These are phyloP conservation scores for Kwoniella sp. DNA, from an alignment of 768 basidiomycete species.

Conservation along the genomic window DNA sequence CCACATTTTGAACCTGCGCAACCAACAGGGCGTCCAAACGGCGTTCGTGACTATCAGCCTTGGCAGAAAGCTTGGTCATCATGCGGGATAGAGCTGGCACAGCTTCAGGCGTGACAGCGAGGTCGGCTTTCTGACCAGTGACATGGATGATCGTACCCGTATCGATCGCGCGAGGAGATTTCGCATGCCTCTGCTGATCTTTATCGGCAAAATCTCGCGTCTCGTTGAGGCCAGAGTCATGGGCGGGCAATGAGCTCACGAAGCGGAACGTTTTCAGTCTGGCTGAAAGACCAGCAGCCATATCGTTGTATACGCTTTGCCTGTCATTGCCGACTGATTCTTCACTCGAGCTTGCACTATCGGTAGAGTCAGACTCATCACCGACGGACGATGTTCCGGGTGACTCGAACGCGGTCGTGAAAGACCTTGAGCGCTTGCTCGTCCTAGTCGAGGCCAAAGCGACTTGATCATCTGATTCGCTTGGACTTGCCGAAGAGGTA, in stretches of 20 bases:
- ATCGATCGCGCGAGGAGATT: background rate
- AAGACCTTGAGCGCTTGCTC: slow-evolving; percentile 5
- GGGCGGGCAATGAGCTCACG: too few species aligned
- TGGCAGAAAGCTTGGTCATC: background rate
- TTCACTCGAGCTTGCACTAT: background rate
- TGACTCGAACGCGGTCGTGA: background rate
- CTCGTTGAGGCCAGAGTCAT: too few species aligned
- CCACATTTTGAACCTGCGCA: slow-evolving; percentile 7
- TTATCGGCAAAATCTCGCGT: too few species aligned
- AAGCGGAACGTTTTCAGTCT: slow-evolving; percentile 1
- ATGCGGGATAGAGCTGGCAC: background rate
- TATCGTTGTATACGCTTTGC: background rate
- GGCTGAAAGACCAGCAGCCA: slow-evolving; percentile 1
- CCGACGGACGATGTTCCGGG: slow-evolving; percentile 9
- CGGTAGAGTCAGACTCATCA: slow-evolving; percentile 8
- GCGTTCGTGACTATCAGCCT: slow-evolving; percentile 5
- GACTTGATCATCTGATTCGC: slow-evolving; percentile 6
- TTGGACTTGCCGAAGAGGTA: slow-evolving; percentile 3
- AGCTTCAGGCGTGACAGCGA: slow-evolving; percentile 3
- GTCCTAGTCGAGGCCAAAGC: too few species aligned
- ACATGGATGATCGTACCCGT: slow-evolving; percentile 9
- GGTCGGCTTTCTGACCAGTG: background rate
- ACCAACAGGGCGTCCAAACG: slow-evolving; percentile 20
- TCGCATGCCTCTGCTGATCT: background rate
- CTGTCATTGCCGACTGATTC: too few species aligned